Percentiles rank a stretch among this genome's conserved stretches.
Evolutionary conservation across 1,284 basidiomycete species (phyloP).

Genomic region (Heterobasidion annosum): DNA sequence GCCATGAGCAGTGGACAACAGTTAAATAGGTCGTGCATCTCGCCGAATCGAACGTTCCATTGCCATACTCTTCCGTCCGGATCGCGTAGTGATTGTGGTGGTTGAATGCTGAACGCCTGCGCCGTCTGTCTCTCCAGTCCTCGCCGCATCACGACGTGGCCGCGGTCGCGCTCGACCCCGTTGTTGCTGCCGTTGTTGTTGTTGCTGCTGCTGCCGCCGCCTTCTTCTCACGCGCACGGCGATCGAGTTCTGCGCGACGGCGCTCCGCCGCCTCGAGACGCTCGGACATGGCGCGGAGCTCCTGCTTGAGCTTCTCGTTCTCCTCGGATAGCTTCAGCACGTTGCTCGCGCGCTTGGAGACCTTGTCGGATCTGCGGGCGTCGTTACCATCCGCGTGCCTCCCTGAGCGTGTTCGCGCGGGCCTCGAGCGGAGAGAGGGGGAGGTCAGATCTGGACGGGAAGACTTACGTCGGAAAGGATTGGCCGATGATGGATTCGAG

Average conservation of each 20-base stretch:
- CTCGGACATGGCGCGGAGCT: constrained; percentile 66
- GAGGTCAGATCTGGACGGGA: neutral
- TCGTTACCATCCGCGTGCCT: neutral
- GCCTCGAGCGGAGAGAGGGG: constrained; percentile 1
- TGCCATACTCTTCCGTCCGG: too few relatives aligned
- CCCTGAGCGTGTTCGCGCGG: constrained; percentile 1
- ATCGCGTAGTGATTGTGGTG: neutral
- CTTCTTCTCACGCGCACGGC: neutral
- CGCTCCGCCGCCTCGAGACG: constrained; percentile 66
- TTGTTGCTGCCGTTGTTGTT: too few relatives aligned
- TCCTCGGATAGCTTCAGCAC: constrained; percentile 67
- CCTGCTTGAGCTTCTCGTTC: constrained; percentile 67
- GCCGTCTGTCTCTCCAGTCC: too few relatives aligned
- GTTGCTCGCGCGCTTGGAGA: constrained; percentile 69
- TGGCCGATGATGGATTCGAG: constrained; percentile 36
- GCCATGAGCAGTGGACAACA: neutral
- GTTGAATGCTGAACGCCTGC: neutral
- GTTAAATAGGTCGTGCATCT: neutral
- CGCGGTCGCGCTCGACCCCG: too few relatives aligned
- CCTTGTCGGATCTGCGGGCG: constrained; percentile 28
- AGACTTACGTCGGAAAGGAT: constrained; percentile 8
- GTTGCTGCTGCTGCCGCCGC: too few relatives aligned
- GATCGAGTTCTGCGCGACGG: constrained; percentile 44
- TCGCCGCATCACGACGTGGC: too few relatives aligned
- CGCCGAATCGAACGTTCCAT: neutral